A percentile compares a stretch with the other conserved stretches of the same genome.
Conservation (phyloP, 129 eudicot species). For the Erigeron canadensis region DNA sequence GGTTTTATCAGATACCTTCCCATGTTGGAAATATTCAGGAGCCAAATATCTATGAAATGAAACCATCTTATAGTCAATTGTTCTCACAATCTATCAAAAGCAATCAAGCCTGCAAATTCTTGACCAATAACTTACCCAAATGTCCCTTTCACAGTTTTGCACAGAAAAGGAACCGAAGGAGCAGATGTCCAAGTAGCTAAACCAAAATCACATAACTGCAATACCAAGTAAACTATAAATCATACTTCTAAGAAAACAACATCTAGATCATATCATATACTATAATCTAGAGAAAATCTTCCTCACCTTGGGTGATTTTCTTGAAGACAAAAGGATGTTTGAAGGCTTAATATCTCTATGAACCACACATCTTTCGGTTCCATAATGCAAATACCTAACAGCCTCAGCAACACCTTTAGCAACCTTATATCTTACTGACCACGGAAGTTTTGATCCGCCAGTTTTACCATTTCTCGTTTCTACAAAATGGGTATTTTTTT, state of each 20-base stretch:
- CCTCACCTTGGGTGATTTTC: conserved; percentile 78
- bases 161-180: conserved; percentile 95
- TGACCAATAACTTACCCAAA: conserved; percentile 68
- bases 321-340: conserved; percentile 93
- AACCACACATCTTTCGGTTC: conserved; percentile 93
- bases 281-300: neutral
- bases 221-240: conserved; percentile 20
- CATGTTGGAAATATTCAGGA: conserved; percentile 99
- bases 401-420: conserved; percentile 87
- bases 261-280: neutral
- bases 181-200: conserved; percentile 97
- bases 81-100: conserved; percentile 1
- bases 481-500: conserved; percentile 35
- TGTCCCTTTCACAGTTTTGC: conserved; percentile 99
- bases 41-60: conserved; percentile 72
- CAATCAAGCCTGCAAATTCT: neutral
- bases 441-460: conserved; percentile 74
- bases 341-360: conserved; percentile 99
- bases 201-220: conserved; percentile 94
- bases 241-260: neutral
- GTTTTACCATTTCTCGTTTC: conserved; percentile 74
- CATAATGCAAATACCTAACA: conserved; percentile 78
- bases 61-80: neutral
- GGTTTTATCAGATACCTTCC: conserved; percentile 96
- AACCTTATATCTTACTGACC: conserved; percentile 84